Conservation (phyloP, 192 early-diverging fungal genomes). For the Gaertneriomyces sp. region DNA sequence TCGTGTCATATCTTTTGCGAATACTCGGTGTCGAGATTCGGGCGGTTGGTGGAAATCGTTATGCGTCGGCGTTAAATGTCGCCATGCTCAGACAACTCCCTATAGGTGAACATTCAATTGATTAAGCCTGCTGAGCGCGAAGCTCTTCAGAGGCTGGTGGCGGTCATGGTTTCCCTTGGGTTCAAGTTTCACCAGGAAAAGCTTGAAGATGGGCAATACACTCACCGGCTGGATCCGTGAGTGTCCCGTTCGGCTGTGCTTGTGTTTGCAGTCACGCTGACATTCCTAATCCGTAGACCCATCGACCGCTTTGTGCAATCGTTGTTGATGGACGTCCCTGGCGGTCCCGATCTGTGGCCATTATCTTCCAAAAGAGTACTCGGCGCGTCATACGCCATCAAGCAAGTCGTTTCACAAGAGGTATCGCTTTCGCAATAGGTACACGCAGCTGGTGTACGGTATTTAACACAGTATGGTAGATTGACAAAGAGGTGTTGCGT, state of each 20-base stretch:
- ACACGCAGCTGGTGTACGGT: no score
- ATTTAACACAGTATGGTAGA: no score
- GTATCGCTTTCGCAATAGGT: slow-evolving; percentile 9
- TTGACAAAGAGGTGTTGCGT: slow-evolving; percentile 4
- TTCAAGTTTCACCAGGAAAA: slow-evolving; percentile 68
- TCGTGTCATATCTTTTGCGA: slow-evolving; percentile 64
- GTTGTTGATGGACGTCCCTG: background rate
- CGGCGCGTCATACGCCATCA: slow-evolving; percentile 60
- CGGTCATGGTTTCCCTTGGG: slow-evolving; percentile 68
- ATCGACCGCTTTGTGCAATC: slow-evolving; percentile 31
- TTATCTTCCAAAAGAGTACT: slow-evolving; percentile 14
- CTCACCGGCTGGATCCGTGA: slow-evolving; percentile 77
- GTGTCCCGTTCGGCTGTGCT: slow-evolving; percentile 7
- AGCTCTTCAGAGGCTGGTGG: slow-evolving; percentile 54
- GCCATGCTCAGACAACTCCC: background rate
- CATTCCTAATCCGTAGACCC: slow-evolving; percentile 14
- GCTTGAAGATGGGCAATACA: slow-evolving; percentile 54
- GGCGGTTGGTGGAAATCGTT: slow-evolving; percentile 5
- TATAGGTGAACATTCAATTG: slow-evolving; percentile 57
- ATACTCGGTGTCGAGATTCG: slow-evolving; percentile 72
- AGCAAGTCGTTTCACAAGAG: slow-evolving; percentile 79
- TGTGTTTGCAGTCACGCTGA: background rate
- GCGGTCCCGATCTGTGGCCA: background rate
- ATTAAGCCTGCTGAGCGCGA: slow-evolving; percentile 61
- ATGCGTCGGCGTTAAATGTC: slow-evolving; percentile 27